A percentile compares a stretch with the other conserved stretches of the same genome.
These are phyloP conservation scores for Mortierella sp. DNA, from an alignment of 371 early-diverging fungal genomes.

Conservation along the genomic window DNA sequence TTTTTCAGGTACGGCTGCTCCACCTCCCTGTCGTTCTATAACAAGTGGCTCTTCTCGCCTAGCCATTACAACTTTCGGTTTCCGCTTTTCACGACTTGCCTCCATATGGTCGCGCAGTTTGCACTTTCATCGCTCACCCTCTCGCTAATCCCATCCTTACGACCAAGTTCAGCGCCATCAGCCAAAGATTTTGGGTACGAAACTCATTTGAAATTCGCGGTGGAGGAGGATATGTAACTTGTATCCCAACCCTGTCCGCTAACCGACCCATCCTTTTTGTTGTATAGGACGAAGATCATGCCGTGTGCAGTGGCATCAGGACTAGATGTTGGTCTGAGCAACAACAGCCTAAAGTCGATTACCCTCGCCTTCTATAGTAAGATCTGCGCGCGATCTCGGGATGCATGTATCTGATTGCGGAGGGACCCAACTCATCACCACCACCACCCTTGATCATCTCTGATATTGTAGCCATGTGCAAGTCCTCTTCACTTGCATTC, in stretches of 20 bases:
- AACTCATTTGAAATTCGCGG: no score
- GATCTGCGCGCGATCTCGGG: not conserved
- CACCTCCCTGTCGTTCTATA: conserved; percentile 81
- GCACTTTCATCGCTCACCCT: conserved; percentile 66
- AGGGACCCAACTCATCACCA: no score
- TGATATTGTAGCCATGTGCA: conserved; percentile 81
- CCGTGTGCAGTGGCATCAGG: conserved; percentile 92
- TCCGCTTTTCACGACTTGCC: conserved; percentile 82
- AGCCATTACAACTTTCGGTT: conserved; percentile 79
- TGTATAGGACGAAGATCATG: conserved; percentile 65
- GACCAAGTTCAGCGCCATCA: conserved; percentile 63
- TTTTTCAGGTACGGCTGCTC: conserved; percentile 51
- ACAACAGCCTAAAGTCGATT: conserved; percentile 83
- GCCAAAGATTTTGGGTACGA: conserved; percentile 65
- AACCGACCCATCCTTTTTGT: no score
- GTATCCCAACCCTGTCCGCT: not conserved
- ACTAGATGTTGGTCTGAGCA: conserved; percentile 91
- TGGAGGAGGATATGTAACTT: no score
- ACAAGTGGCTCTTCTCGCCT: conserved; percentile 89
- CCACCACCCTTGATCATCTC: not conserved
- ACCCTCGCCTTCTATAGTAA: conserved; percentile 90
- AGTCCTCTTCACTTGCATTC: conserved; percentile 88
- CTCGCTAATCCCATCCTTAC: conserved; percentile 61
- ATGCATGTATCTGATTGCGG: no score
- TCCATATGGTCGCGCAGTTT: conserved; percentile 83